Conservation (phyloP, 176 grass and related monocot genomes). For the Oryza meridionalis region DNA sequence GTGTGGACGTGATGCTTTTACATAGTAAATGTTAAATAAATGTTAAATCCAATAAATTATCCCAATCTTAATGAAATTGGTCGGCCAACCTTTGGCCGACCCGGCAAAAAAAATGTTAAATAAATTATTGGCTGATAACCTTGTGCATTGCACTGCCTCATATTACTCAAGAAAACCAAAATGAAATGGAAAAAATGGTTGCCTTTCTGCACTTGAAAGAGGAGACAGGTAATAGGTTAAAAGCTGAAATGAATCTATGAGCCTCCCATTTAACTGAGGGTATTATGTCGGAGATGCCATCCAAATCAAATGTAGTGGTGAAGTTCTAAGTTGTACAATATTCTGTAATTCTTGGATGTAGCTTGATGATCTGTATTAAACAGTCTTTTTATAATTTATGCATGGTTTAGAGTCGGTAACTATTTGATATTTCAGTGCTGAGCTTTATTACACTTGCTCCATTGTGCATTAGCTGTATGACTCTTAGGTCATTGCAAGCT, state of each 20-base stretch:
- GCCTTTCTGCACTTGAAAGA: not conserved
- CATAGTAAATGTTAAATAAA: too few relatives aligned
- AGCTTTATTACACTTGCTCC: slow-evolving; percentile 17
- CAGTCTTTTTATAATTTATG: not conserved
- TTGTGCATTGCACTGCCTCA: too few relatives aligned
- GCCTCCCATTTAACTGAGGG: not conserved
- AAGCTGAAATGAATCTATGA: not conserved
- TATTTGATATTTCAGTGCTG: slow-evolving; percentile 20
- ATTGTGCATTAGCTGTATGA: not conserved
- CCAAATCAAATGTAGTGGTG: too few relatives aligned
- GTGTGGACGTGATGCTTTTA: not conserved
- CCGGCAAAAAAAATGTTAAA: too few relatives aligned
- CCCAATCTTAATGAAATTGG: too few relatives aligned
- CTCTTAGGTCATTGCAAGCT: too few relatives aligned
- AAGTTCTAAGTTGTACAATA: not conserved
- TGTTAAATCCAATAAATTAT: too few relatives aligned
- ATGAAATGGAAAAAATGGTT: too few relatives aligned
- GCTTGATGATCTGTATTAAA: not conserved
- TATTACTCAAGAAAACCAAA: too few relatives aligned
- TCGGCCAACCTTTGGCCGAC: too few relatives aligned
- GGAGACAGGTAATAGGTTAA: not conserved
- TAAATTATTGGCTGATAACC: too few relatives aligned
- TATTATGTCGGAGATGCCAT: too few relatives aligned
- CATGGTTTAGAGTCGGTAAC: not conserved
- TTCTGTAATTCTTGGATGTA: not conserved